Base-by-base conservation (phyloP, 352 stramenopile genomes). In the Pseudoperonospora humuli region DNA sequence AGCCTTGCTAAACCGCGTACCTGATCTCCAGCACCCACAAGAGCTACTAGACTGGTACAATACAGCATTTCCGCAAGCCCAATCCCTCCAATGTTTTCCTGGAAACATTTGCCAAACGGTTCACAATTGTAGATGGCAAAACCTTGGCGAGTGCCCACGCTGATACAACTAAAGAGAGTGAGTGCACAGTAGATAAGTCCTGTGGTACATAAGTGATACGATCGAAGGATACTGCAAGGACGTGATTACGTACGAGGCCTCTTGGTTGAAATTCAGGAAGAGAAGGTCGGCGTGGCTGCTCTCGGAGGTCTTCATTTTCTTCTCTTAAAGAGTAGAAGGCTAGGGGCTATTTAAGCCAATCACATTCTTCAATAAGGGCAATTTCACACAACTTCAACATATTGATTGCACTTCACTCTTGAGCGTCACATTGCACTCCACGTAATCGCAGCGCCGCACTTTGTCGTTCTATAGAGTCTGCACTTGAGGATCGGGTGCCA, bases 11-110 rank as follows among this genome's bases (percentile, higher is more conserved):
- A n/a, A n/a, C 21, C 1, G n/a, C 27, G n/a, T 13, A 93, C 80
- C 68, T 94, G 75, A 9, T 96, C 84, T 7, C 86, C 84, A 36
- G 82, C 87, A 18, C 87, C 86, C 0, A 96, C 87, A 18, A 96
- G 74, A 40, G 82, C 86, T n/a, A 96, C 81, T 14, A 96, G 58
- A 45, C 85, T 96, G 24, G 87, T 95, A 54, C 83, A 95, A 55
- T 96, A 96, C 34, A 96, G 74, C 87, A 96, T 96, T 52, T 96
- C 85, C 7, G 84, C 83, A 46, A 95, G 83, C 17, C 80, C 80
- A 11, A 96, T 93, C 26, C 87, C 87, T 15, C 87, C 87, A 19
- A 94, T 86, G 3, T 70, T 58, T 51, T 93, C 77, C 36, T 93
- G 67, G 52, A 96, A 95, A 41, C 73, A 84, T 49, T 90, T 88